A percentile compares a stretch with the other conserved stretches of the same genome.
phyloP scores from a whole-genome alignment of 2,329 filamentous ascomycete genomes.

The Ascochyta rabiei region DNA sequence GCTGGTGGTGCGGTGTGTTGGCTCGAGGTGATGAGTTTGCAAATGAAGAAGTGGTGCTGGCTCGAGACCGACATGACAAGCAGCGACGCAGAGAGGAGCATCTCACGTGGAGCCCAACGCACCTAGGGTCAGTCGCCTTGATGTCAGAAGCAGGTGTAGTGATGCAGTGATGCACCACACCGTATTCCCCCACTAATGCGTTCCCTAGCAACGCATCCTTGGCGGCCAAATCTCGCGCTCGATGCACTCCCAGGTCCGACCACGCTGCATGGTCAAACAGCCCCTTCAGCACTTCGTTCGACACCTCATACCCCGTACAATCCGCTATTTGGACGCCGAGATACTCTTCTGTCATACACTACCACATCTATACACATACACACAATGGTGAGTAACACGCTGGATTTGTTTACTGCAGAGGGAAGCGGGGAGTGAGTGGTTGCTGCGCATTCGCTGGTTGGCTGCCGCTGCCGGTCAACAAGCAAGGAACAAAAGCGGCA shows the following conservation, averaged over 20 bases:
- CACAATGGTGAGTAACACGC: conserved; percentile 28
- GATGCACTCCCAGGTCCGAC: conserved; percentile 29
- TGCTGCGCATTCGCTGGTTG: conserved; percentile 16
- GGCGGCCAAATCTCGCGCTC: conserved; percentile 32
- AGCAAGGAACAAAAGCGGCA: conserved; percentile 15
- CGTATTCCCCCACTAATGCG: conserved; percentile 6
- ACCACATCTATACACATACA: conserved; percentile 3
- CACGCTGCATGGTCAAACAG: conserved; percentile 17
- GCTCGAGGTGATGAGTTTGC: no score
- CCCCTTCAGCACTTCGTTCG: conserved; percentile 19
- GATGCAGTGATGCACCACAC: conserved; percentile 10
- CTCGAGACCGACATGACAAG: no score
- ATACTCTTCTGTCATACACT: conserved; percentile 12
- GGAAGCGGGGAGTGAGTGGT: conserved; percentile 2
- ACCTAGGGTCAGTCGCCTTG: not conserved
- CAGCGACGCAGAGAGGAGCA: no score
- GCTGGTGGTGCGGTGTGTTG: no score
- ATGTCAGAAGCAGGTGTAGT: conserved; percentile 5
- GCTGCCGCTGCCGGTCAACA: conserved; percentile 23
- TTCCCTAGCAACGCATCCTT: conserved; percentile 22
- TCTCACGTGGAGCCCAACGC: no score
- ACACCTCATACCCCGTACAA: conserved; percentile 21
- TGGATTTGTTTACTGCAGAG: not conserved
- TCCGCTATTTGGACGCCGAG: conserved; percentile 13
- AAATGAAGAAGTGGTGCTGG: no score